Evolutionary conservation across 2,329 filamentous ascomycete species (phyloP), one percentile per base, ranked within the genome.

Genomic region (Aspergillus sp.): DNA sequence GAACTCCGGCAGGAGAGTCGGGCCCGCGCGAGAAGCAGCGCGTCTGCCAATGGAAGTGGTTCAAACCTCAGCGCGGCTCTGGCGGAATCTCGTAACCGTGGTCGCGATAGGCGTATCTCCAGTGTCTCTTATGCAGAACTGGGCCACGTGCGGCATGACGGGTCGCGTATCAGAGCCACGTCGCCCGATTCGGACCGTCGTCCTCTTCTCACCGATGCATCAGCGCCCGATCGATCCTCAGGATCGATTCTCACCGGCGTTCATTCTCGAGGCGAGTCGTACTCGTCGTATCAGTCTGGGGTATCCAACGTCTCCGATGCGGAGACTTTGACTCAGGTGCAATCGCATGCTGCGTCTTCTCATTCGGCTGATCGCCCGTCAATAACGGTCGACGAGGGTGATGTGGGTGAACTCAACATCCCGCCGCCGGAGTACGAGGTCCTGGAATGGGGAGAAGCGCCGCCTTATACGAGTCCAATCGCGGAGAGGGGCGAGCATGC

Each of bases 1-100:
- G 82, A 86, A 41, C 78, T 95, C 30, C 77, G 80, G 55, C 75
- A 75, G 55, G 84, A 87, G 64, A 82, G 82, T 15, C 81, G 86
- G 51, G 81, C 83, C 10, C 81, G 85, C 39, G 77, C 75, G 2
- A 79, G 62, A n/a, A 66, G 56, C 56, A 68, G 60, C 32, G 66
- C 63, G 53, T 67, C 63, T 8, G 64, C 60, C 13, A 70, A 66
- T 11, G 75, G 77, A 58, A 77, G 77, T 54, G 73, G 73, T 21
- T 75, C 68, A 44, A 64, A 71, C 56, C 68, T 66, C 10, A 71
- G 68, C 21, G 71, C 75, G 13, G 70, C 74, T 1, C 67, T 82
- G 17, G 76, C 78, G 1, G 79, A 82, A 42, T 76, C 80, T 57
- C 78, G 76, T 48, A 73, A 76, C 51, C 75, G 79, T 21, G 75